Conservation (phyloP, 208 protist species). For the Trypanosoma lewisi region DNA sequence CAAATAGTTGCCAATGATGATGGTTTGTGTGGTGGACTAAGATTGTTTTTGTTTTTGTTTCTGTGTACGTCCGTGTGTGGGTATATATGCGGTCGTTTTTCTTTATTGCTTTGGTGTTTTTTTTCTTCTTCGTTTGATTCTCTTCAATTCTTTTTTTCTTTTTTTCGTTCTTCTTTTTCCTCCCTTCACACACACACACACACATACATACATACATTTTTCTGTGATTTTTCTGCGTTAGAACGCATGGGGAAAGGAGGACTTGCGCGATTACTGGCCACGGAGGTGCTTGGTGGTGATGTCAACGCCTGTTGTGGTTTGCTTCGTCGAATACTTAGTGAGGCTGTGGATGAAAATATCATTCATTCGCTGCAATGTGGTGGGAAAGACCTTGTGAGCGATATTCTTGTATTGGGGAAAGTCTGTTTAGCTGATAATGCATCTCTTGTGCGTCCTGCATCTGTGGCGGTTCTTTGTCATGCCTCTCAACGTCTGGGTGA, state of each 20-base stretch:
- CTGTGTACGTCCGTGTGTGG: no score
- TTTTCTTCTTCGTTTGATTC: no score
- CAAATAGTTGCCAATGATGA: not conserved
- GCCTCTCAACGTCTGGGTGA: constrained; percentile 67
- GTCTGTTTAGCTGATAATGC: constrained; percentile 41
- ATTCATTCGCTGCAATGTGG: not conserved
- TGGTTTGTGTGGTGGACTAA: not conserved
- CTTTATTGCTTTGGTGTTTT: no score
- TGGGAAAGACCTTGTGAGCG: constrained; percentile 26
- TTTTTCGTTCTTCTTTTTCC: not conserved
- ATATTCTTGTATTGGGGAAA: constrained; percentile 50
- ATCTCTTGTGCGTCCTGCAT: constrained; percentile 51
- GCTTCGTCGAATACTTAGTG: constrained; percentile 67
- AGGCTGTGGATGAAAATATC: constrained; percentile 29
- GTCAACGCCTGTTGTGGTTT: constrained; percentile 84
- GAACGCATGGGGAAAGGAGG: constrained; percentile 38
- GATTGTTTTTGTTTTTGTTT: no score
- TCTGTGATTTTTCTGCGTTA: constrained; percentile 1
- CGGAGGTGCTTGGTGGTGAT: constrained; percentile 52
- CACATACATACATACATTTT: constrained; percentile 8
- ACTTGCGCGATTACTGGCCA: constrained; percentile 46
- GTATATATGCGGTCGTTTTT: no score
- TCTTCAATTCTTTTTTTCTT: not conserved
- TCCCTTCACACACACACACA: not conserved
- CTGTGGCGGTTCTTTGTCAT: constrained; percentile 74